Conservation (phyloP, 2,329 filamentous ascomycete species). For the Claviceps lovelessii region DNA sequence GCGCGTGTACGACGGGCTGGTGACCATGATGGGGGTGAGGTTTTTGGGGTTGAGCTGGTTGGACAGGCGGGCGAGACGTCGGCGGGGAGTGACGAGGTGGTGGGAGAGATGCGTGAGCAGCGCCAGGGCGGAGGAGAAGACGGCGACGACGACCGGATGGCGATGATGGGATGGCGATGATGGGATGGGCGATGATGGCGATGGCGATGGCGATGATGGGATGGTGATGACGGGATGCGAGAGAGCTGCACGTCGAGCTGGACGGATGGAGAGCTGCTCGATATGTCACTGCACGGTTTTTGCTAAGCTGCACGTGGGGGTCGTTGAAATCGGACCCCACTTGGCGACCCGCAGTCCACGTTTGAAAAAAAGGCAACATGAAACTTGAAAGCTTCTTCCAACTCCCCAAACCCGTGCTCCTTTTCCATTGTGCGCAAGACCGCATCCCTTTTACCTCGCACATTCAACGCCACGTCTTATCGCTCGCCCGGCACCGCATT, state of each 20-base stretch:
- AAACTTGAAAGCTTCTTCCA: no score
- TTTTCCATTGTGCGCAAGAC: no score
- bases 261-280: neutral
- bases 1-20: conserved; percentile 44
- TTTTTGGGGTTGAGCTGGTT: neutral
- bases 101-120: neutral
- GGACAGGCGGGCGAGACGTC: neutral
- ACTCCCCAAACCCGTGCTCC: no score
- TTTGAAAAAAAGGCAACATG: no score
- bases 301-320: no score
- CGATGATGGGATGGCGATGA: neutral
- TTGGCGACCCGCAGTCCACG: neutral
- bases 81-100: neutral
- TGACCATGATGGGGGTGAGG: conserved; percentile 19
- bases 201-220: neutral
- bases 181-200: neutral
- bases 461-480: no score
- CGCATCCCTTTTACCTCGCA: no score
- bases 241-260: no score
- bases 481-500: no score
- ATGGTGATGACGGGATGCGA: no score
- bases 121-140: neutral
- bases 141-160: neutral
- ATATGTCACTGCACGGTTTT: neutral
- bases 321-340: no score